Conservation (phyloP, 108 stramenopile species). For the Conticribra guillardii region DNA sequence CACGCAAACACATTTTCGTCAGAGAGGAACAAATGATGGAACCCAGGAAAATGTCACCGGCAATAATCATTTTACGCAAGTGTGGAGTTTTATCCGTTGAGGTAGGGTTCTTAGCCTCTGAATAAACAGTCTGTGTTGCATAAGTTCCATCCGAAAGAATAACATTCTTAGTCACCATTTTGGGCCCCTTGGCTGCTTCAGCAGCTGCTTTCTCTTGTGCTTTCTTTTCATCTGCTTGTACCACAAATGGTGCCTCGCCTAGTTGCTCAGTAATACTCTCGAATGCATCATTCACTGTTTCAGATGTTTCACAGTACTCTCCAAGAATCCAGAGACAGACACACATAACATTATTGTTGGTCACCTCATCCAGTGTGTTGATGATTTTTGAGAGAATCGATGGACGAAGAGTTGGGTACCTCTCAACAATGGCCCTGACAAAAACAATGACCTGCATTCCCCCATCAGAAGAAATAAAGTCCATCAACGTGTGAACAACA, state of each 20-base stretch:
- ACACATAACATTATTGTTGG: conserved; percentile 87
- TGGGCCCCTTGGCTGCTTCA: conserved; percentile 65
- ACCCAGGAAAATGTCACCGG: conserved; percentile 95
- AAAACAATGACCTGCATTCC: conserved; percentile 96
- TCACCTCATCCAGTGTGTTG: conserved; percentile 83
- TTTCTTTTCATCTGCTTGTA: conserved; percentile 67
- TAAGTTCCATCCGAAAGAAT: conserved; percentile 99
- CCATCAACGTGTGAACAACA: conserved; percentile 96
- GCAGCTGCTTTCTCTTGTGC: conserved; percentile 67
- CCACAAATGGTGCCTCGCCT: conserved; percentile 81
- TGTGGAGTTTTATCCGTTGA: conserved; percentile 70
- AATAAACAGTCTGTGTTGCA: conserved; percentile 94
- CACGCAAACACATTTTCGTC: conserved; percentile 93
- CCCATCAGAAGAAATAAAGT: conserved; percentile 89
- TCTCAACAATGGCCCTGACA: conserved; percentile 97
- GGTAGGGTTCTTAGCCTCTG: conserved; percentile 52
- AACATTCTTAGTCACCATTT: conserved; percentile 93
- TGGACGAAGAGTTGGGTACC: conserved; percentile 89
- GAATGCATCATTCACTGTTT: conserved; percentile 81
- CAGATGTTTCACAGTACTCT: conserved; percentile 89
- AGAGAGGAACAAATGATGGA: conserved; percentile 83
- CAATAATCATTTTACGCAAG: conserved; percentile 88
- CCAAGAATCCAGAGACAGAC: conserved; percentile 99
- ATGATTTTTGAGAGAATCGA: conserved; percentile 91
- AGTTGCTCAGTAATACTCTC: conserved; percentile 74